Evolutionary conservation across 345 rosid genomes (phyloP).

Genomic region (Lumnitzera racemosa): DNA sequence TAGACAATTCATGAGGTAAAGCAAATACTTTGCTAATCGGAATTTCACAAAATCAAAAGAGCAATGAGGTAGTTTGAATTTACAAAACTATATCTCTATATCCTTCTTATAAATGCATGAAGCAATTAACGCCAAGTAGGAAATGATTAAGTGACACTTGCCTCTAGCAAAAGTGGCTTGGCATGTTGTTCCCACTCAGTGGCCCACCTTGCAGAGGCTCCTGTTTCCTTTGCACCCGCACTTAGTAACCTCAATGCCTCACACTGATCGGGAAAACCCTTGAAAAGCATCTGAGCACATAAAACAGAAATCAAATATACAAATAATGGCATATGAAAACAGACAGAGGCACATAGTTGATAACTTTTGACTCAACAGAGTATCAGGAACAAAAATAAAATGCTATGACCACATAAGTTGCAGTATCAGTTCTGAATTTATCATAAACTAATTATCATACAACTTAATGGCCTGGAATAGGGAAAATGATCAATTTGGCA

Average conservation of each 20-base stretch:
- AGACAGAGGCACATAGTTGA: background rate
- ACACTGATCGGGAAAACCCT: constrained; percentile 72
- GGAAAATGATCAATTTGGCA: background rate
- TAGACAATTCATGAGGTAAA: too few species aligned
- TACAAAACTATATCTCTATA: background rate
- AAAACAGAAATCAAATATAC: background rate
- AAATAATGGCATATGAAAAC: background rate
- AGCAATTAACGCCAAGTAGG: background rate
- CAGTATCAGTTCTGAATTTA: background rate
- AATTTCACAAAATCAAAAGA: too few species aligned
- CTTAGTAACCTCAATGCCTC: constrained; percentile 48
- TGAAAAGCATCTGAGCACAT: constrained; percentile 57
- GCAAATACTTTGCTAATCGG: too few species aligned
- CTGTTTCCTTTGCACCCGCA: constrained; percentile 56
- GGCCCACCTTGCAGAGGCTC: constrained; percentile 74
- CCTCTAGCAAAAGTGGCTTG: constrained; percentile 60
- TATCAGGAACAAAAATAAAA: background rate
- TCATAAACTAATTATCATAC: background rate
- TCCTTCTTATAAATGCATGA: background rate
- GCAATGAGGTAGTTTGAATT: too few species aligned
- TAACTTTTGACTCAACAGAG: background rate
- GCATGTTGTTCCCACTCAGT: constrained; percentile 94
- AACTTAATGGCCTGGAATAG: background rate
- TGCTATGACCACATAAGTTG: too few species aligned
- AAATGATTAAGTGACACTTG: constrained; percentile 2